These are phyloP conservation scores for Lepidium aucheri DNA, from an alignment of 345 rosid species.

Conservation along the genomic window DNA sequence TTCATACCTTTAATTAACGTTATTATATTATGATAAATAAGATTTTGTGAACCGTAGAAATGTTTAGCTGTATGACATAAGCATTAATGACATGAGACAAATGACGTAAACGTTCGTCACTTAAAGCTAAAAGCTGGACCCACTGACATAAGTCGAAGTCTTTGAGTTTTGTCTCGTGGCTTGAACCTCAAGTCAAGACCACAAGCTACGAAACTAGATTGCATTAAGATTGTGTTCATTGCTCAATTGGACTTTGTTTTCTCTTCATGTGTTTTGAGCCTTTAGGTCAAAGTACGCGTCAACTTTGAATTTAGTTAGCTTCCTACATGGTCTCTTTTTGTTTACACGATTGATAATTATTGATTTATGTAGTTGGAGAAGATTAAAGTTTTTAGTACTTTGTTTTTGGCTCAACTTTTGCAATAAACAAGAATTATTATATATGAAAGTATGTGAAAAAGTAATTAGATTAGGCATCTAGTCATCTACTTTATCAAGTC, in stretches of 20 bases:
- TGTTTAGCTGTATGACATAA: neutral
- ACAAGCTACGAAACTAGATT: neutral
- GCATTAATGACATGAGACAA: neutral
- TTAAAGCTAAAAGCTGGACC: conserved; percentile 3
- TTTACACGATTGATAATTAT: neutral
- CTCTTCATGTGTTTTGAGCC: neutral
- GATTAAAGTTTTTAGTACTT: neutral
- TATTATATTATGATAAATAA: too few relatives aligned
- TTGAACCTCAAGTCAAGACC: neutral
- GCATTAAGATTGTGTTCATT: neutral
- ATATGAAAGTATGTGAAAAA: neutral
- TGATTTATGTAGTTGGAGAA: neutral
- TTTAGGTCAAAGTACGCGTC: conserved; percentile 5
- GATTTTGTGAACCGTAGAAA: too few relatives aligned
- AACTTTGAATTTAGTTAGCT: neutral
- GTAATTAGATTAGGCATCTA: conserved; percentile 15
- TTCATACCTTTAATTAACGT: neutral
- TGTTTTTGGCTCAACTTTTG: conserved; percentile 9
- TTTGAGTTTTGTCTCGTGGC: neutral
- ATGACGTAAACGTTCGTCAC: conserved; percentile 13
- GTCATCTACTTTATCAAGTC: conserved; percentile 11
- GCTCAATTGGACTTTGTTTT: neutral
- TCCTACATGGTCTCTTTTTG: conserved; percentile 2
- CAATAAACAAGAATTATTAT: neutral
- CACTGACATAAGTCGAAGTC: neutral